These are phyloP conservation scores for Verticillium klebahnii DNA, from an alignment of 2,329 filamentous ascomycete species.

Conservation along the genomic window DNA sequence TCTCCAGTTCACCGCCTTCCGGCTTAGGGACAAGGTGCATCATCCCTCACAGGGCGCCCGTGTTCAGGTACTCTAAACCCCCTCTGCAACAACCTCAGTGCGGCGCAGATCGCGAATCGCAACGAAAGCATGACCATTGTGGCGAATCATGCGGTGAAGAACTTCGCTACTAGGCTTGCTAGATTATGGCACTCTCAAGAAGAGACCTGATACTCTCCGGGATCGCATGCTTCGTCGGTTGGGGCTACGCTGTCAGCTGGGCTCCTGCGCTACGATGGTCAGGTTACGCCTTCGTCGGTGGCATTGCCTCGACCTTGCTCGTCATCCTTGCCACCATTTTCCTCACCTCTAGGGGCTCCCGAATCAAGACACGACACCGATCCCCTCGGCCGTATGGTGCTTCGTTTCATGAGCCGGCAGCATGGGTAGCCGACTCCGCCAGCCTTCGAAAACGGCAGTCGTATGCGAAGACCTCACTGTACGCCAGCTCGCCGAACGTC, in stretches of 20 bases:
- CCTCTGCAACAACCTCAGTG: background rate
- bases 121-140: background rate
- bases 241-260: slow-evolving; percentile 82
- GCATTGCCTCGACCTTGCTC: slow-evolving; percentile 53
- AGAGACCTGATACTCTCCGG: slow-evolving; percentile 66
- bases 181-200: slow-evolving; percentile 65
- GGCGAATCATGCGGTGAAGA: background rate
- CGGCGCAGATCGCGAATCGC: background rate
- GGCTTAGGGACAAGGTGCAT: background rate
- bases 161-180: slow-evolving; percentile 2
- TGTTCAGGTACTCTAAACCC: background rate
- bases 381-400: slow-evolving; percentile 37
- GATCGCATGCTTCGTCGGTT: slow-evolving; percentile 73
- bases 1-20: too few species aligned
- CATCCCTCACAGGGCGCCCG: background rate
- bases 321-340: slow-evolving; percentile 55
- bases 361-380: slow-evolving; percentile 33
- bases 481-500: slow-evolving; percentile 70
- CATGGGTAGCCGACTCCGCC: slow-evolving; percentile 68
- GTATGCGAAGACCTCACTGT: slow-evolving; percentile 67
- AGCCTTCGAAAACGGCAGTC: slow-evolving; percentile 60
- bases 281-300: slow-evolving; percentile 76
- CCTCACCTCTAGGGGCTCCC: slow-evolving; percentile 53
- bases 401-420: slow-evolving; percentile 56
- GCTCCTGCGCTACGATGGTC: slow-evolving; percentile 78